Evolutionary conservation across 441 rosid genomes (phyloP), one percentile per base, ranked within the genome.

Genomic region (Oxalis stricta): DNA sequence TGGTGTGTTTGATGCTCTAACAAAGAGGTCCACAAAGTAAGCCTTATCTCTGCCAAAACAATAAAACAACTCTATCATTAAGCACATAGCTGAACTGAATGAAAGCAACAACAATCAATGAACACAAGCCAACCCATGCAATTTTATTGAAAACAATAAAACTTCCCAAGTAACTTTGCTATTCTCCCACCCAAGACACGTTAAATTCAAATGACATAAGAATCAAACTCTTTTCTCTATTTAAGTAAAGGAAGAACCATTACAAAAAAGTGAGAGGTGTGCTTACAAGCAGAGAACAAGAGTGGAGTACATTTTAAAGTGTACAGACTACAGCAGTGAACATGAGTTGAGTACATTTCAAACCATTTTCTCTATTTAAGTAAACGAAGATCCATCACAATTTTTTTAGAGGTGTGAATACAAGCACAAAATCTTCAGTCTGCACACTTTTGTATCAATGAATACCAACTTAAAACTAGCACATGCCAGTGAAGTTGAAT

Each of bases 21-120:
- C 96, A 46, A 86, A 86, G 20, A 84, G 89, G 75, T 92, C 96
- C 46, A 86, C 94, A 52, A 86, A 92, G 69, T 79, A 86, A 20
- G 79, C 94, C 65, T 81, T 91, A 53, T 86, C 99, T 59, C 95
- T 86, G 76, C 41, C 45, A 60, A 30, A 59, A 47, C 15, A n/a
- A n/a, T n/a, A 23, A 23, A 23, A 3, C 5, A 60, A 54, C 44
- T 17, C n/a, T 24, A 14, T 31, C 47, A 41, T 40, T 10, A 47
- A 42, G 46, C 53, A 55, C 18, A 49, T 23, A 21, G 49, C 30
- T 21, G 24, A 31, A 1, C n/a, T n/a, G n/a, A 53, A 1, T 3
- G 34, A 26, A 4, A 43, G 10, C 48, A n/a, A 35, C 28, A 19
- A 33, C 15, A 23, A n/a, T n/a, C n/a, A n/a, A n/a, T n/a, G n/a